Percentiles rank a stretch among this genome's conserved stretches.
These are phyloP conservation scores for Fomitopsis pulvina DNA, from an alignment of 768 basidiomycete genomes.

Conservation along the genomic window DNA sequence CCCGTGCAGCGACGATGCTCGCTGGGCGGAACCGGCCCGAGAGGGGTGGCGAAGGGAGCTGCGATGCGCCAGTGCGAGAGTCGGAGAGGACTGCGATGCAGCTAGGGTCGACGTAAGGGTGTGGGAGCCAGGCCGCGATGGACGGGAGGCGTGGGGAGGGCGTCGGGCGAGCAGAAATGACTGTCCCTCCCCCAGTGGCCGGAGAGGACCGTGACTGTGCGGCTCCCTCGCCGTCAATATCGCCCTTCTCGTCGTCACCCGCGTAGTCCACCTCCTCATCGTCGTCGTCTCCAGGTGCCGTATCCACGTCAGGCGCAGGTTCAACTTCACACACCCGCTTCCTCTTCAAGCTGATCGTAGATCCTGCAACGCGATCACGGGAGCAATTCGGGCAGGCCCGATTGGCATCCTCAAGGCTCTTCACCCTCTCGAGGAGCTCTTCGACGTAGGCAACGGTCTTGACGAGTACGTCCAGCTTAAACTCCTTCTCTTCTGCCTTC, in stretches of 20 bases:
- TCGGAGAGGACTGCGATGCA: constrained; percentile 12
- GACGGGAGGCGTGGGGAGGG: constrained; percentile 46
- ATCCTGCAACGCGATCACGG: constrained; percentile 1
- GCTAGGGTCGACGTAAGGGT: constrained; percentile 24
- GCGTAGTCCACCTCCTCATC: constrained; percentile 2
- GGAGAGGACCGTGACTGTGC: constrained; percentile 6
- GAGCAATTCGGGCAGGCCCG: constrained; percentile 10
- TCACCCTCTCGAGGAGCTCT: constrained; percentile 55
- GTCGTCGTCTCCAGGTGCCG: background rate
- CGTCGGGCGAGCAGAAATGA: constrained; percentile 2
- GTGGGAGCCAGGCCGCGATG: constrained; percentile 63
- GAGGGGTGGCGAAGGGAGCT: constrained; percentile 31
- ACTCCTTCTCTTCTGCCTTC: constrained; percentile 72
- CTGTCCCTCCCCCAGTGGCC: background rate
- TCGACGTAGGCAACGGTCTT: constrained; percentile 76
- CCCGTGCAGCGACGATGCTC: constrained; percentile 28
- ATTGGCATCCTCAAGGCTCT: constrained; percentile 24
- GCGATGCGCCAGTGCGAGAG: constrained; percentile 5
- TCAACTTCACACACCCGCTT: constrained; percentile 7
- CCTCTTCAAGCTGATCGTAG: constrained; percentile 16
- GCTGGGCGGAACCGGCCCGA: constrained; percentile 25
- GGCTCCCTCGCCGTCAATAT: constrained; percentile 9
- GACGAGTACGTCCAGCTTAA: constrained; percentile 87
- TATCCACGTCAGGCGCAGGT: background rate
- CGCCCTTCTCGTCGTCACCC: constrained; percentile 15